phyloP scores from a whole-genome alignment of 208 protist species.

The Vickermania spadyakhi region DNA sequence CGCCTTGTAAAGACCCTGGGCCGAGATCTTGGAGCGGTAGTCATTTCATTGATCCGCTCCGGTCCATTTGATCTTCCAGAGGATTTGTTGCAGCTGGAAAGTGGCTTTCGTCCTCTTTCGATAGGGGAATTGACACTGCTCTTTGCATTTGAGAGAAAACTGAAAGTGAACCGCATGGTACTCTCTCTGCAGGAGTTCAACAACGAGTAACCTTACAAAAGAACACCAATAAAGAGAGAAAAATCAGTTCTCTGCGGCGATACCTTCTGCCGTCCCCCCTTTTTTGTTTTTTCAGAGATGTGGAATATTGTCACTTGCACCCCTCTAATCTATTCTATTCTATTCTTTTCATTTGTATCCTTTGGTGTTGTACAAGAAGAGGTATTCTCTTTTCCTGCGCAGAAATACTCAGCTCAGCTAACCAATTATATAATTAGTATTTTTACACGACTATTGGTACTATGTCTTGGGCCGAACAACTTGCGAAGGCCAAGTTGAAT shows the following conservation, averaged over 20 bases:
- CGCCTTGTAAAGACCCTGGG: conserved; percentile 43
- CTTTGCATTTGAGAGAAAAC: conserved; percentile 74
- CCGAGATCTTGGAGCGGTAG: conserved; percentile 31
- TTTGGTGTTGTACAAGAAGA: too few relatives aligned
- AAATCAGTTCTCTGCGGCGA: too few relatives aligned
- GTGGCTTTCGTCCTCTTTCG: conserved; percentile 21
- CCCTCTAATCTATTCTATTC: too few relatives aligned
- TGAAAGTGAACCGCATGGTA: conserved; percentile 81
- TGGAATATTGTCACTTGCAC: too few relatives aligned
- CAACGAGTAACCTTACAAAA: background rate
- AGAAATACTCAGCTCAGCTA: too few relatives aligned
- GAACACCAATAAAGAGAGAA: too few relatives aligned
- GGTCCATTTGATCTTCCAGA: conserved; percentile 59
- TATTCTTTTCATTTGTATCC: too few relatives aligned
- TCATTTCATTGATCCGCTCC: conserved; percentile 49
- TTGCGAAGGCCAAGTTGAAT: background rate
- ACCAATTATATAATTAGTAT: conserved; percentile 43
- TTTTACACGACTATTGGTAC: too few relatives aligned
- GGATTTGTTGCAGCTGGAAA: conserved; percentile 20
- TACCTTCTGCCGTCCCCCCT: too few relatives aligned
- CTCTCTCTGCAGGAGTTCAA: conserved; percentile 74
- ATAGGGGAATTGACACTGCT: conserved; percentile 58
- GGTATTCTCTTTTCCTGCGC: too few relatives aligned
- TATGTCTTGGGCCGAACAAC: background rate
- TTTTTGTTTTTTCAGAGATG: too few relatives aligned